Base-by-base conservation (phyloP, 495 filamentous ascomycete species). In the Staphylotrichum tortipilum region DNA sequence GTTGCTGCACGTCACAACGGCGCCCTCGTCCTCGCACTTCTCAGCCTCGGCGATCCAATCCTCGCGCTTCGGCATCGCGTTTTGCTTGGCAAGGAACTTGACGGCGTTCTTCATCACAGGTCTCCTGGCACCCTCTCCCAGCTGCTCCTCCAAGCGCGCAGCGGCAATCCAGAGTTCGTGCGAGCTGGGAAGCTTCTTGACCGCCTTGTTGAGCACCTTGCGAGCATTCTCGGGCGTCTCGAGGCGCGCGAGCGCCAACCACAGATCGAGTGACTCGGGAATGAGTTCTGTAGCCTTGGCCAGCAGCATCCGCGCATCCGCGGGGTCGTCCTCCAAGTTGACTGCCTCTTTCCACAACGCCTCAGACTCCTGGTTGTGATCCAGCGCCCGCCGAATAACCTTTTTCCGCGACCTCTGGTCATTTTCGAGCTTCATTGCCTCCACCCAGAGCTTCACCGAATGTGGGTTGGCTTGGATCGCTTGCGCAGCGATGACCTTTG, bases 311-410 rank as follows among this genome's bases (percentile, higher is more conserved):
- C 82, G 77, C 7, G 91, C 92, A 69, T 95, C 88, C 7, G 81
- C 83, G 1, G 85, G 80, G 56, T 92, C 84, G 49, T 95, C 89
- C 59, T 95, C 91, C 34, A 96, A 70, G 54, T 97, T 97, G 36
- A 97, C 90, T n/a, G 89, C 83, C 60, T 92, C 86, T 64, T 96
- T 97, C 92, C 92, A 99, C 28, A 99, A 78, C 24, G 84, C 82
- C 22, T 96, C 89, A 0, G 91, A 96, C 56, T 94, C 85, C 3
- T 86, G 89, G 41, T 94, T 86, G 56, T 90, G 81, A 60, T 96
- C 82, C 36, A 97, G 74, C 19, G 94, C 92, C 59, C 88, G 85
- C 49, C 89, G 76, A 24, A 95, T 75, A 14, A 99, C 94, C 57
- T 88, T 81, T 70, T 96, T 97, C 68, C 89, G 91, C 1, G 86